Evolutionary conservation across 768 basidiomycete genomes (phyloP), one percentile per base, ranked within the genome.

Genomic region (Lentinus tigrinus): DNA sequence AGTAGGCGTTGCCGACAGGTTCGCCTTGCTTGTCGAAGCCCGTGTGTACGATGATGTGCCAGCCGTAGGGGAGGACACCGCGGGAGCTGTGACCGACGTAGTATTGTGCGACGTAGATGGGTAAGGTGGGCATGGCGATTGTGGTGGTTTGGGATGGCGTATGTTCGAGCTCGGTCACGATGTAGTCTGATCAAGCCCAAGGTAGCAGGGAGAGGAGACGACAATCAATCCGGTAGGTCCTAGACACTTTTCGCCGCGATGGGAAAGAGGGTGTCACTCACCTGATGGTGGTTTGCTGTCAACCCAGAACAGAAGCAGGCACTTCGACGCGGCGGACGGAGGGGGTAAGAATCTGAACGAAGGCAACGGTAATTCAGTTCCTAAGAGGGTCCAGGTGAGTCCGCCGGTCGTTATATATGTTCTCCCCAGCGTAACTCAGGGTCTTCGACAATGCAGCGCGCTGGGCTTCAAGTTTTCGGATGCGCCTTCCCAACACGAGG

Each of bases 101-200:
- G 40, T 47, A 56, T 26, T 63, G 62, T 11, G 61, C 49, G 10
- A 63, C 47, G 5, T 24, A 38, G 47, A 60, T 40, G 47, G 43
- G 50, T 3, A 57, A 48, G 26, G 19, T 19, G 28, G 21, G 17
- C n/a, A 34, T 46, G 44, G 53, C 5, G n/a, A 26, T 11, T 7
- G 53, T 26, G 17, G 17, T 23, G 27, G 27, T 42, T 27, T 27
- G 28, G 13, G 17, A 14, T 36, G 40, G 26, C 21, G n/a, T n/a
- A n/a, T n/a, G 19, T 37, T 37, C 42, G 23, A 19, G 42, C 24
- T 23, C n/a, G 40, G 2, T 40, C 14, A n/a, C n/a, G 9, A 21
- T 43, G 11, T 36, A 23, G 24, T 14, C 34, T 46, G 11, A 14
- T 3, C 42, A 37, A 16, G 17, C 42, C n/a, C 44, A 11, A 21